Base-by-base conservation (phyloP, 2,329 filamentous ascomycete genomes). In the Dactylellina cionopaga region DNA sequence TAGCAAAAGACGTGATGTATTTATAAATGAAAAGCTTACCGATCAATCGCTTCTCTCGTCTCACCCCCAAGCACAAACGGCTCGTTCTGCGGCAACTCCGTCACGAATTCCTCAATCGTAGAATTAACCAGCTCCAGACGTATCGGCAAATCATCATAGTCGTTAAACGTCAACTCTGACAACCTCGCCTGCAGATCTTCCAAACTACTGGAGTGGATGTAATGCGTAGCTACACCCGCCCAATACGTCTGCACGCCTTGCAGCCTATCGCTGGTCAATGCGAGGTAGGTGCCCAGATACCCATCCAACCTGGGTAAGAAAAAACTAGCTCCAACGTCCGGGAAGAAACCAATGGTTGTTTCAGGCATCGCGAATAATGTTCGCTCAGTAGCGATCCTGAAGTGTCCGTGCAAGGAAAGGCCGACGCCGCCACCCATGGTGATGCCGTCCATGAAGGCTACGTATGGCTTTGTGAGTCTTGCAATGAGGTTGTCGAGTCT, bases 391-490 rank as follows among this genome's bases (percentile, higher is more conserved):
- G 95, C 95, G 79, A 99, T 96, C 72, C 95, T 87, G 85, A 99
- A 94, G 2, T 95, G 96, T 1, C 95, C 94, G 81, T 99, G 96
- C 56, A 96, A 87, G 80, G 91, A 96, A 64, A 99, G 86, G 5
- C 95, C 95, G 58, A 98, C 95, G 76, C 95, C 95, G 63, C 95
- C 95, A 63, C 95, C 95, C 95, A 99, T 99, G 56, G 96, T 99
- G 80, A 96, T 91, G 70, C 95, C 95, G 79, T 99, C 95, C 89
- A 99, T 96, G 79, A 98, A 90, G 29, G 95, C 91, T 56, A 99
- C 88, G 79, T 95, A 96, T 0, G 95, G 95, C 83, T 97, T 99
- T 74, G 84, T 80, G 83, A 96, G 97, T 35, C 93, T 97, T 19
- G 95, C 91, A 79, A 99, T 96, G 77, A 94, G 85, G 82, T 99